Evolutionary conservation across 345 rosid genomes (phyloP).

Genomic region (Heritiera littoralis): DNA sequence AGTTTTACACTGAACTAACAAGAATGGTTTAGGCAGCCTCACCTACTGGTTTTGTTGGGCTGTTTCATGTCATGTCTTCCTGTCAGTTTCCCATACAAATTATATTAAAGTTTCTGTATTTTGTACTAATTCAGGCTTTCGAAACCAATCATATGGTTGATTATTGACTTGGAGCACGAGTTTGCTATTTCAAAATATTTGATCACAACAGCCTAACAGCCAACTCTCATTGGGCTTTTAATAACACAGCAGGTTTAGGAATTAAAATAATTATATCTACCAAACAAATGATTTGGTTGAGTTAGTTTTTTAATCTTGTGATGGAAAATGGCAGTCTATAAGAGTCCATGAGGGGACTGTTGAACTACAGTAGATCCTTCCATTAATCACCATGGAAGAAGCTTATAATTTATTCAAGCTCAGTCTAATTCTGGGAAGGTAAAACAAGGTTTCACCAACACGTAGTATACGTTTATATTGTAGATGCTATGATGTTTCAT

Average conservation of each 20-base stretch:
- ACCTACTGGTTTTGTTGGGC: neutral
- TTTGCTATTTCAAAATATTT: constrained; percentile 1
- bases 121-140: neutral
- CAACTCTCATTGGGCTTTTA: neutral
- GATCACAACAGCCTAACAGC: neutral
- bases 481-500: neutral
- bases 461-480: neutral
- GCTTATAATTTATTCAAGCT: neutral
- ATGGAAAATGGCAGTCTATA: neutral
- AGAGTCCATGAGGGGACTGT: neutral
- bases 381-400: neutral
- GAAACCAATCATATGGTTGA: neutral
- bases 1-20: neutral
- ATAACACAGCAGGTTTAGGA: neutral
- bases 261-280: constrained; percentile 5
- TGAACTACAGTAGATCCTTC: neutral
- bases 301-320: neutral
- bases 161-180: neutral
- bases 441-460: neutral
- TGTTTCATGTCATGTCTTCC: neutral
- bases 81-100: constrained; percentile 11
- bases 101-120: neutral
- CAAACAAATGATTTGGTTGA: constrained; percentile 9
- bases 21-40: neutral
- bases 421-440: neutral